Evolutionary conservation across 345 rosid genomes (phyloP), one percentile per base, ranked within the genome.

Genomic region (Mercurialis annua): DNA sequence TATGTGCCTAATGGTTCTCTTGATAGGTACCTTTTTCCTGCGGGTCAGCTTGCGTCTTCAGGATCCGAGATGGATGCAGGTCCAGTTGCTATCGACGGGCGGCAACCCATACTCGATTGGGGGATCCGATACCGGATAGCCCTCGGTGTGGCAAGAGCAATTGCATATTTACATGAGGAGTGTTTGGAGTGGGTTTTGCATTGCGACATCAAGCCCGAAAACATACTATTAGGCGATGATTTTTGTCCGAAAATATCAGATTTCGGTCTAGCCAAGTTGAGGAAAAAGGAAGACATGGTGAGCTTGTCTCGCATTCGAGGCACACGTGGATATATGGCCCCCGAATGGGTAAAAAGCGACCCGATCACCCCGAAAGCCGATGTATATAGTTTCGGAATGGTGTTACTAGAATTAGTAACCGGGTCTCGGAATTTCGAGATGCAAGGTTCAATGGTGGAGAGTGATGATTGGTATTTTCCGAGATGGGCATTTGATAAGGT

Each of bases 381-480:
- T 29, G 92, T 87, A n/a, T 87, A 81, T 51, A 87, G 90, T 64
- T 87, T 85, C 0, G 92, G 92, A 17, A 87, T 85, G 92, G 90
- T 87, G 72, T 34, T 87, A 40, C 51, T 87, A 33, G 92, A 87
- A 55, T 62, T 85, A 10, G 88, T 87, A 43, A 83, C 81, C 5
- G 92, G 92, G 48, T 68, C 66, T 1, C 67, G 92, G 72, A 87
- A 83, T 67, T 72, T 67, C 16, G 90, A 87, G 60, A 64, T 69
- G 66, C 88, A 68, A 65, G 86, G 78, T 2, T 82, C 90, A 0
- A 10, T 59, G 46, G 30, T 84, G 24, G 83, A 80, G 0, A 87
- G 90, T 20, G 86, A 78, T 42, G 88, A 85, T 12, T 87, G 88
- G 92, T 87, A 85, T 55, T 81, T 83, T 14, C 92, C 92, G 0